phyloP scores from a whole-genome alignment of 1,284 basidiomycete genomes.

The Ganoderma multipileum region DNA sequence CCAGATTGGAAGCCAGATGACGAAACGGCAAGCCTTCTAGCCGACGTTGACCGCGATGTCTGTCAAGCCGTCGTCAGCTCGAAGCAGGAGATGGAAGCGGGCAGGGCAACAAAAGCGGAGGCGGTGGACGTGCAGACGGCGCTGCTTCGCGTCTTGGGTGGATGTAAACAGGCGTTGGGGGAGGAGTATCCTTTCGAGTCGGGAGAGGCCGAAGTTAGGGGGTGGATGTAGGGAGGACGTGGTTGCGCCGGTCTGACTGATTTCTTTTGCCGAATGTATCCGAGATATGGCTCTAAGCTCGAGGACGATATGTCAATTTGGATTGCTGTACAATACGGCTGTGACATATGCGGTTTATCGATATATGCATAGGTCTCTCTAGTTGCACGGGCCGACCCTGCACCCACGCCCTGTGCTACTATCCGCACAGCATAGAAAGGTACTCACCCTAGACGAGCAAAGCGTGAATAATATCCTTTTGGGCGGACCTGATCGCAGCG shows the following conservation, averaged over 20 bases:
- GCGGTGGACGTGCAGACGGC: slow-evolving; percentile 56
- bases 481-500: background rate
- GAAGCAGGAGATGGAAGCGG: slow-evolving; percentile 71
- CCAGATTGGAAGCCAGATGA: slow-evolving; percentile 68
- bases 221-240: slow-evolving; percentile 52
- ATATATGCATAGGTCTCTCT: background rate
- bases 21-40: slow-evolving; percentile 60
- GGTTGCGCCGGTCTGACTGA: background rate
- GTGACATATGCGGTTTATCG: background rate
- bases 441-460: background rate
- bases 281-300: background rate
- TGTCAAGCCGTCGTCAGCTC: slow-evolving; percentile 82
- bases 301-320: background rate
- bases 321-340: background rate
- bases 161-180: slow-evolving; percentile 61
- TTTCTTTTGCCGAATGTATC: background rate
- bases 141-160: slow-evolving; percentile 55
- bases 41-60: slow-evolving; percentile 74
- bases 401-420: background rate
- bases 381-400: background rate
- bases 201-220: slow-evolving; percentile 58
- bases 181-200: slow-evolving; percentile 73
- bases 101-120: slow-evolving; percentile 51
- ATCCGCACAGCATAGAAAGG: background rate
- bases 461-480: background rate